Evolutionary conservation across 768 basidiomycete genomes (phyloP).

Genomic region (Pisolithus marmoratus): DNA sequence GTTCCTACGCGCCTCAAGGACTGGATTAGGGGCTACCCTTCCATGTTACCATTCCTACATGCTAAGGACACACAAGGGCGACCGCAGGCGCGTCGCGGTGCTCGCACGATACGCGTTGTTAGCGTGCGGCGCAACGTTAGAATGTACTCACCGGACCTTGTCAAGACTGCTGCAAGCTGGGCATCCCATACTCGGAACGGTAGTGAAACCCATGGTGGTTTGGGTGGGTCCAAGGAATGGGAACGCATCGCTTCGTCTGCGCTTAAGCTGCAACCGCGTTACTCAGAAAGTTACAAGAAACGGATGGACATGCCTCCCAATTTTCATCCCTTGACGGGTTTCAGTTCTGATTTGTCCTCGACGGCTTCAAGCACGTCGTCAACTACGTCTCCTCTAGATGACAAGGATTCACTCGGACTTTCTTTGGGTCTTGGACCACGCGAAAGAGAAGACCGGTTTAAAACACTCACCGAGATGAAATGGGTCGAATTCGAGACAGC

Average conservation of each 20-base stretch:
- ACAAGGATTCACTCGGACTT: slow-evolving; percentile 25
- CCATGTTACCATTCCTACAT: slow-evolving; percentile 63
- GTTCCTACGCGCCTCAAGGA: slow-evolving; percentile 84
- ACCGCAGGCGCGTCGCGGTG: slow-evolving; percentile 68
- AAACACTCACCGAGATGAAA: slow-evolving; percentile 76
- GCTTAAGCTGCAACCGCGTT: slow-evolving; percentile 57
- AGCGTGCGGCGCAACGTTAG: slow-evolving; percentile 77
- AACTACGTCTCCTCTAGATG: slow-evolving; percentile 28
- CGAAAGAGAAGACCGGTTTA: slow-evolving; percentile 64
- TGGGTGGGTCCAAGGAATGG: slow-evolving; percentile 70
- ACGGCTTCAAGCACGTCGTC: slow-evolving; percentile 39
- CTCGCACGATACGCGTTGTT: slow-evolving; percentile 70
- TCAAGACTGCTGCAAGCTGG: slow-evolving; percentile 57
- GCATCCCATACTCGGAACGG: slow-evolving; percentile 28
- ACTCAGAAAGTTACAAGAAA: slow-evolving; percentile 72
- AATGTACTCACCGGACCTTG: slow-evolving; percentile 83
- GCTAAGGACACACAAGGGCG: slow-evolving; percentile 42
- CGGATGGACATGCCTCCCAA: slow-evolving; percentile 62
- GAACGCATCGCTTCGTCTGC: slow-evolving; percentile 60
- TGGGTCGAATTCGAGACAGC: slow-evolving; percentile 90
- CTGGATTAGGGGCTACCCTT: slow-evolving; percentile 87
- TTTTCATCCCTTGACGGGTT: slow-evolving; percentile 46
- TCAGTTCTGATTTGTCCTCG: slow-evolving; percentile 31
- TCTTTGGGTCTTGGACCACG: slow-evolving; percentile 31
- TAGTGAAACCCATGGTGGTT: slow-evolving; percentile 22